Conservation (phyloP, 192 early-diverging fungal genomes). For the Linnemannia hyalina region DNA sequence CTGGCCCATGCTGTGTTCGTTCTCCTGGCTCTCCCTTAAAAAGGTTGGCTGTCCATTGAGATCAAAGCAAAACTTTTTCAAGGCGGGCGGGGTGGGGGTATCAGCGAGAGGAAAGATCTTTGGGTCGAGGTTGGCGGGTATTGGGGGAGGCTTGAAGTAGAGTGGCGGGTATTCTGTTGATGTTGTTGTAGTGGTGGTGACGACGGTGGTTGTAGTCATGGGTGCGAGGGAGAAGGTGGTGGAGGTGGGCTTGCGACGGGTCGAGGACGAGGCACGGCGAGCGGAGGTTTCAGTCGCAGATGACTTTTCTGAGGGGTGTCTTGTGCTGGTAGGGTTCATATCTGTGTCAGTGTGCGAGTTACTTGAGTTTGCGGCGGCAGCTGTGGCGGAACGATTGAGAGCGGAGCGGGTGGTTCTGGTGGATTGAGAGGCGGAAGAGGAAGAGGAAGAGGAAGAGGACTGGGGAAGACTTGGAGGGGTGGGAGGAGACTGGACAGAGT, state of each 20-base stretch:
- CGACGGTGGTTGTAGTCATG: constrained; percentile 77
- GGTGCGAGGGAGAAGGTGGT: constrained; percentile 66
- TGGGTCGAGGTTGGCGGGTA: constrained; percentile 67
- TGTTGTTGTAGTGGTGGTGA: constrained; percentile 86
- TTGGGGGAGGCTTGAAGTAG: constrained; percentile 69
- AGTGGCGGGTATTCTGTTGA: constrained; percentile 86
- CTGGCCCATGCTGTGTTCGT: constrained; percentile 61
- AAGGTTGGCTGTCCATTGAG: constrained; percentile 79
- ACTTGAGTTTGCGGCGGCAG: neutral
- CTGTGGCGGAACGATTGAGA: constrained; percentile 12
- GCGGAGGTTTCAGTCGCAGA: neutral
- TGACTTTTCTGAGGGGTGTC: neutral
- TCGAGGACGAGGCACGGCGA: neutral
- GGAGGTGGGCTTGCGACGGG: constrained; percentile 41
- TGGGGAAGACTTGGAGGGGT: constrained; percentile 40
- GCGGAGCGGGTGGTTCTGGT: constrained; percentile 15
- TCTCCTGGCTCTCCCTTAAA: constrained; percentile 72
- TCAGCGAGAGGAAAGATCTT: constrained; percentile 80
- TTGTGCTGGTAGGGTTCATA: neutral
- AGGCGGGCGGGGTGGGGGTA: constrained; percentile 79
- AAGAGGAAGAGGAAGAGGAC: constrained; percentile 19
- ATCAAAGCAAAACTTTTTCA: constrained; percentile 87
- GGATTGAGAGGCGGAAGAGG: constrained; percentile 8
- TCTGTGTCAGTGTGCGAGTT: constrained; percentile 12
- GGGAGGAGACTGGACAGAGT: constrained; percentile 35